Base-by-base conservation (phyloP, 129 eudicot species). In the Flaveria brownii region DNA sequence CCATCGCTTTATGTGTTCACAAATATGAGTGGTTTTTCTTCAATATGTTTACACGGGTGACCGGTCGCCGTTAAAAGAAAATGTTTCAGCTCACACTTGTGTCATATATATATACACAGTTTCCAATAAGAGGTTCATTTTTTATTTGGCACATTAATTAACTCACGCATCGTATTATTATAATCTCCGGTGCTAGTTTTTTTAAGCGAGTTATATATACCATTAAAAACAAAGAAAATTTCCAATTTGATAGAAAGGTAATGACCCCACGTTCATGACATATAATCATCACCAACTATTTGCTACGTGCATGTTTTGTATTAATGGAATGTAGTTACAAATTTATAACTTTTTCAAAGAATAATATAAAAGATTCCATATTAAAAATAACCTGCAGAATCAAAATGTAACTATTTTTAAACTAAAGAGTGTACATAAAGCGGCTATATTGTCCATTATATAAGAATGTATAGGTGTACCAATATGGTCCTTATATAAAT, bases 401-500 rank as follows among this genome's bases (percentile, higher is more conserved):
- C 47, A 55, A 55, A 59, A 51, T 23, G 36, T 2, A 60, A 71
- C 36, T 62, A 59, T 11, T n/a, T 51, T 51, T 41, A 42, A 63
- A 60, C 71, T 51, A 50, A 20, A 39, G 13, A 72, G 54, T 12
- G 41, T 52, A 56, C 2, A 71, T 14, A 78, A 71, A 71, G 83
- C 60, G 64, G 50, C 73, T 36, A 39, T 10, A 63, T 41, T 71
- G 45, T 79, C 66, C 73, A 33, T 61, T 39, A 36, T 51, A 72
- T 64, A 51, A 62, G 67, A 72, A 71, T 78, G 71, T 51, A 71
- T 59, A 71, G 26, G 54, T 78, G 77, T 20, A 36, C 67, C 61
- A 26, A 63, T 64, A 72, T 72, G 78, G 83, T 25, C 68, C 67
- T 41, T 64, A 45, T 45, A 45, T 45, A 25, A 39, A 56, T 55